Evolutionary conservation across 306 rosid species (phyloP).

Genomic region (Mimosa bimucronata): DNA sequence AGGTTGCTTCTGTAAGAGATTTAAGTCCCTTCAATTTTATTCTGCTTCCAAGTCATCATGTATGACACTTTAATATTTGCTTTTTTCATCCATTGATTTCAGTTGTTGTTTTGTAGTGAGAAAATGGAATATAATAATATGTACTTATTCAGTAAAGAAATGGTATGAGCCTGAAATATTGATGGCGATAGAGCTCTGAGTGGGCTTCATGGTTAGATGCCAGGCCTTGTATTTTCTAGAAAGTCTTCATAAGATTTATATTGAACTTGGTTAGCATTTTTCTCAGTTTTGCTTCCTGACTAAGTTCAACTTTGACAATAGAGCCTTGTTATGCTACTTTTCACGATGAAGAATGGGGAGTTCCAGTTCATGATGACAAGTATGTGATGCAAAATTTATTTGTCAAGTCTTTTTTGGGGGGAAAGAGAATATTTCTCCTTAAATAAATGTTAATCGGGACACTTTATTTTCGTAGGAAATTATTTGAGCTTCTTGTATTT

Average conservation of each 20-base stretch:
- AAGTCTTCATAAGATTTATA: conserved; percentile 22
- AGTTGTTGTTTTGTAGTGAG: conserved; percentile 28
- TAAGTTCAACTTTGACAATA: conserved; percentile 43
- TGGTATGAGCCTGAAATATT: no score
- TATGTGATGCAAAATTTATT: conserved; percentile 42
- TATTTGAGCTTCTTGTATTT: conserved; percentile 82
- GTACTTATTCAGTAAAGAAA: no score
- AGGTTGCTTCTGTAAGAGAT: conserved; percentile 5
- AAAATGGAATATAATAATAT: conserved; percentile 5
- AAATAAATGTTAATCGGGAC: conserved; percentile 34
- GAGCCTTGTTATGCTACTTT: conserved; percentile 70
- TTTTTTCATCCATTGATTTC: background rate
- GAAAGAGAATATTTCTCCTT: conserved; percentile 22
- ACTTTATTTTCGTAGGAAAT: conserved; percentile 55
- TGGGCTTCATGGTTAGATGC: background rate
- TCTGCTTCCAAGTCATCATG: conserved; percentile 8
- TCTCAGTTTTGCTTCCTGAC: conserved; percentile 41
- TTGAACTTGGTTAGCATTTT: conserved; percentile 18
- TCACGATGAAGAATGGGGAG: conserved; percentile 92
- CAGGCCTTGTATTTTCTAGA: conserved; percentile 2
- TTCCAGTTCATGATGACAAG: conserved; percentile 85
- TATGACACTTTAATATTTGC: background rate
- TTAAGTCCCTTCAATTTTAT: conserved; percentile 20
- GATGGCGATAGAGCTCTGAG: no score
- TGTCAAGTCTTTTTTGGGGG: background rate